Conservation (phyloP, 2,329 filamentous ascomycete species). For the Cercospora zeina region DNA sequence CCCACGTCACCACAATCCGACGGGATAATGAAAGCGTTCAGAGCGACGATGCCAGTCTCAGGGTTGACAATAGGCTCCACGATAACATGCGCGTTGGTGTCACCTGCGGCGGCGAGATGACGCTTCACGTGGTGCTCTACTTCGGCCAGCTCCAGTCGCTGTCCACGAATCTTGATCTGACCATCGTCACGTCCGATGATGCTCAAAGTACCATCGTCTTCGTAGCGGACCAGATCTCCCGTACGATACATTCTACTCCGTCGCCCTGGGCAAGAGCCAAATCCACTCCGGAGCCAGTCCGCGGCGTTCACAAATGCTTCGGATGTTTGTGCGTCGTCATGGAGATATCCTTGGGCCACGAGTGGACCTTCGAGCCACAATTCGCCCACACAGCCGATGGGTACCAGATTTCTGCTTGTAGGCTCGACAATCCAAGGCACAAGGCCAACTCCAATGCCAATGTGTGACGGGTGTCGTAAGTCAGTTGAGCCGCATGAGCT, state of each 20-base stretch:
- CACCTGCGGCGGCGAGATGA: too few species aligned
- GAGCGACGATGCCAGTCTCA: background rate
- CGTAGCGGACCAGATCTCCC: slow-evolving; percentile 33
- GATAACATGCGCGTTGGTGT: too few species aligned
- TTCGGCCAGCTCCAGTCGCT: slow-evolving; percentile 31
- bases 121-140: slow-evolving; percentile 25
- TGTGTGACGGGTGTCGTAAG: background rate
- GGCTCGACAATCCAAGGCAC: slow-evolving; percentile 5
- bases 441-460: slow-evolving; percentile 3
- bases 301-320: too few species aligned
- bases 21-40: too few species aligned
- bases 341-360: slow-evolving; percentile 49
- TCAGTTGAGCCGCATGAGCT: background rate
- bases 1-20: too few species aligned
- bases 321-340: slow-evolving; percentile 19
- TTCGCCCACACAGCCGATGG: slow-evolving; percentile 41
- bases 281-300: too few species aligned
- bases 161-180: slow-evolving; percentile 31
- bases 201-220: slow-evolving; percentile 41
- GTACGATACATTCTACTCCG: slow-evolving; percentile 20
- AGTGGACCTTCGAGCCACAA: slow-evolving; percentile 49
- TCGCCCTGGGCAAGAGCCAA: slow-evolving; percentile 47
- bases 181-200: slow-evolving; percentile 31
- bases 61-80: background rate
- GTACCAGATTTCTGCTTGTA: background rate